Conservation (phyloP, 2,329 filamentous ascomycete species). For the Aspergillus oerlinghausenensis region DNA sequence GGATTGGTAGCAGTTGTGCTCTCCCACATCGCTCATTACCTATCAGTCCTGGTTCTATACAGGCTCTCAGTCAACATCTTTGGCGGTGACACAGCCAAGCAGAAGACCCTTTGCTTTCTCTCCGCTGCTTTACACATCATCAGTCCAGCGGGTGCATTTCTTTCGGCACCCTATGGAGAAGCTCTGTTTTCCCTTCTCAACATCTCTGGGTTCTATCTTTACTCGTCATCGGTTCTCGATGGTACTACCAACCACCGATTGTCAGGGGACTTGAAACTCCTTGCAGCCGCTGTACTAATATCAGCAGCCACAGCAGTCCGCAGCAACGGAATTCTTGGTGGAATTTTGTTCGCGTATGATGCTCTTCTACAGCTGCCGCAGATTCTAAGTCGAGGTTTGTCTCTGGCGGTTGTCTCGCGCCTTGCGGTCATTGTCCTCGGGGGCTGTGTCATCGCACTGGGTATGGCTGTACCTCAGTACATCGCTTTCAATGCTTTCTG, state of each 20-base stretch:
- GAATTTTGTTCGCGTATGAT: slow-evolving; percentile 68
- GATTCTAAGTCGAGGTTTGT: slow-evolving; percentile 36
- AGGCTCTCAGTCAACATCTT: slow-evolving; percentile 58
- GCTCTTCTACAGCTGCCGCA: slow-evolving; percentile 41
- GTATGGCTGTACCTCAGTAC: slow-evolving; percentile 67
- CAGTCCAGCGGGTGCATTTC: slow-evolving; percentile 82
- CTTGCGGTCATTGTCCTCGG: slow-evolving; percentile 59
- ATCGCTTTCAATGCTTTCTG: slow-evolving; percentile 73
- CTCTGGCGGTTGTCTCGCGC: slow-evolving; percentile 44
- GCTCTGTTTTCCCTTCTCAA: slow-evolving; percentile 72
- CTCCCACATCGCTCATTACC: slow-evolving; percentile 69
- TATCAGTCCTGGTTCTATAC: slow-evolving; percentile 70
- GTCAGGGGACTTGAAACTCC: slow-evolving; percentile 45
- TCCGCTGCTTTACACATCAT: slow-evolving; percentile 73
- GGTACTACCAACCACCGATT: slow-evolving; percentile 22
- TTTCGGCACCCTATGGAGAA: slow-evolving; percentile 83
- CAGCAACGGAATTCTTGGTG: slow-evolving; percentile 82
- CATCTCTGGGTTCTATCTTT: slow-evolving; percentile 68
- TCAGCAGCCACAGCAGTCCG: slow-evolving; percentile 69
- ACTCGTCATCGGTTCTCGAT: slow-evolving; percentile 48
- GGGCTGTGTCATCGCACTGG: slow-evolving; percentile 63
- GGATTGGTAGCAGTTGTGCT: slow-evolving; percentile 59
- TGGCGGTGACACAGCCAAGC: slow-evolving; percentile 25
- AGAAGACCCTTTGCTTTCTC: slow-evolving; percentile 47
- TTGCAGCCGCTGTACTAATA: slow-evolving; percentile 65